Percentiles rank a stretch among this genome's conserved stretches.
Evolutionary conservation across 495 filamentous ascomycete genomes (phyloP).

Genomic region (Antarctomyces pellizariae): DNA sequence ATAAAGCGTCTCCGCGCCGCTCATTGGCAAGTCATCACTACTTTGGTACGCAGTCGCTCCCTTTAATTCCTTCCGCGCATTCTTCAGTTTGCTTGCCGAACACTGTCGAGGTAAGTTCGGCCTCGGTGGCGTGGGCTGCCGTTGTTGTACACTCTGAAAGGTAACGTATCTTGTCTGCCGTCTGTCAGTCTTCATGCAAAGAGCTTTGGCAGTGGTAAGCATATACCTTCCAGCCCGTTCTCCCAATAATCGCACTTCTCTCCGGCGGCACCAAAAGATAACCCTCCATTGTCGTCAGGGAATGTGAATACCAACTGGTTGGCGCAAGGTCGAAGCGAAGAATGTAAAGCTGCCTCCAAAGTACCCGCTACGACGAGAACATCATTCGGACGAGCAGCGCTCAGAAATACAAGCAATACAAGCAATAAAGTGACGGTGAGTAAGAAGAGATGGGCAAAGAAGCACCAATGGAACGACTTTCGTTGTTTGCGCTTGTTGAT

Average conservation of each 20-base stretch:
- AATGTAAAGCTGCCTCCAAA: too few relatives aligned
- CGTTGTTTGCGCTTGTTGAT: too few relatives aligned
- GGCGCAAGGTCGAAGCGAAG: too few relatives aligned
- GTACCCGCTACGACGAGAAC: too few relatives aligned
- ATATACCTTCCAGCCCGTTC: slow-evolving; percentile 31
- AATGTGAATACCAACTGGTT: too few relatives aligned
- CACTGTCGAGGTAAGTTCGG: background rate
- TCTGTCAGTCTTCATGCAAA: background rate
- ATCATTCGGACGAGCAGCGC: too few relatives aligned
- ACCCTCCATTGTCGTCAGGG: slow-evolving; percentile 29
- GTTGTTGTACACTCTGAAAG: slow-evolving; percentile 5
- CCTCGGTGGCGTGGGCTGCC: too few relatives aligned
- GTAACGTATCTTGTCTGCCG: slow-evolving; percentile 12
- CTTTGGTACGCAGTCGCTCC: slow-evolving; percentile 8
- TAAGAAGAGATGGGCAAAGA: too few relatives aligned
- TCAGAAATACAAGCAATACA: too few relatives aligned
- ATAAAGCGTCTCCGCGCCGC: slow-evolving; percentile 16
- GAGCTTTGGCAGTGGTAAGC: background rate
- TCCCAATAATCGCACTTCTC: slow-evolving; percentile 28
- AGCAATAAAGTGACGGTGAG: too few relatives aligned
- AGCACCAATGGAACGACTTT: too few relatives aligned
- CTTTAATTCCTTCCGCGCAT: slow-evolving; percentile 7
- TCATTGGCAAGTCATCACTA: slow-evolving; percentile 6
- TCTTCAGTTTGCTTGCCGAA: background rate
- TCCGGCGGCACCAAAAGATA: slow-evolving; percentile 28